Evolutionary conservation across 257 asterid genomes (phyloP).

Genomic region (Pogostemon cablin): DNA sequence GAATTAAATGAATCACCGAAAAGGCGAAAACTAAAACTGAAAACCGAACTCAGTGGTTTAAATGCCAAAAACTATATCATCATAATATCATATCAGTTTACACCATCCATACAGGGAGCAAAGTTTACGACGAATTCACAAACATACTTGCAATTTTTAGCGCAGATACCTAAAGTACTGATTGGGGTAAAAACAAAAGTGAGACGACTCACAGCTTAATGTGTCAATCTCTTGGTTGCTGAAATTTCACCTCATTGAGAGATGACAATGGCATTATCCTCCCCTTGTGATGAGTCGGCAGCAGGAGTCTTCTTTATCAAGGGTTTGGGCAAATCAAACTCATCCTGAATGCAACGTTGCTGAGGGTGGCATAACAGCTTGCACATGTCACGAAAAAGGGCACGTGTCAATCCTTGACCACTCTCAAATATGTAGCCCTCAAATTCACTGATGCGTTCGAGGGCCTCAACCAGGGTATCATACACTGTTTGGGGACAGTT

Average conservation of each 20-base stretch:
- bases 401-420: slow-evolving; percentile 82
- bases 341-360: slow-evolving; percentile 88
- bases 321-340: slow-evolving; percentile 71
- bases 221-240: slow-evolving; percentile 13
- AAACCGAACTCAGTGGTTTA: too few species aligned
- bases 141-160: slow-evolving; percentile 14
- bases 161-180: slow-evolving; percentile 4
- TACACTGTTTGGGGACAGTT: slow-evolving; percentile 91
- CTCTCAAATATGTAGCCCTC: slow-evolving; percentile 92
- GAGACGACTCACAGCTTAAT: neutral
- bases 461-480: slow-evolving; percentile 90
- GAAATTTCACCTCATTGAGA: slow-evolving; percentile 45
- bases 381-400: slow-evolving; percentile 73
- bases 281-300: slow-evolving; percentile 49
- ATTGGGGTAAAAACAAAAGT: neutral
- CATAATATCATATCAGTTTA: slow-evolving; percentile 12
- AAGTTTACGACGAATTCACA: slow-evolving; percentile 24
- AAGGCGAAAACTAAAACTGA: neutral
- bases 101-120: slow-evolving; percentile 25
- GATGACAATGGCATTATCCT: slow-evolving; percentile 48
- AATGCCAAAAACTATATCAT: too few species aligned
- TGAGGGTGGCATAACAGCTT: slow-evolving; percentile 80
- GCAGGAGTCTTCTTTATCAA: slow-evolving; percentile 56
- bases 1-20: neutral
- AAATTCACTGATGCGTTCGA: slow-evolving; percentile 69